These are phyloP conservation scores for Remersonia thermophila DNA, from an alignment of 2,329 filamentous ascomycete genomes.

Conservation along the genomic window DNA sequence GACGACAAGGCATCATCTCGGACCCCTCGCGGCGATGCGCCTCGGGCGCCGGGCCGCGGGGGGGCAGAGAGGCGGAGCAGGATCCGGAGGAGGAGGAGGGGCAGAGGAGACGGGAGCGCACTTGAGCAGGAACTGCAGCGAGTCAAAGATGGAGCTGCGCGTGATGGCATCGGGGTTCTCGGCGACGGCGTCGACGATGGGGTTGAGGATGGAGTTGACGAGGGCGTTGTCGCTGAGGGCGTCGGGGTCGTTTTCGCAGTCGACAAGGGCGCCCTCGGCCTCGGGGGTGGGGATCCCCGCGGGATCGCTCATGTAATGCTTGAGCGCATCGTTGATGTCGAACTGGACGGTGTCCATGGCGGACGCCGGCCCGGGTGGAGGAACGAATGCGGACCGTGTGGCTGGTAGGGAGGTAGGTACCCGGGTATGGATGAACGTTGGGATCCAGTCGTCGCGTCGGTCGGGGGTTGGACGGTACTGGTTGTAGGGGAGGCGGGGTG, in stretches of 20 bases:
- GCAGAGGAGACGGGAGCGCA: slow-evolving; percentile 51
- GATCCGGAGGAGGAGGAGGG: slow-evolving; percentile 13
- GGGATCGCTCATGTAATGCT: slow-evolving; percentile 92
- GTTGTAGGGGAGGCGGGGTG: no score
- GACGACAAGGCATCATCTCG: neutral
- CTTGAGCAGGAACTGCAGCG: slow-evolving; percentile 92
- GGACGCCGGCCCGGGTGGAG: slow-evolving; percentile 18
- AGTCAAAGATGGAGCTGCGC: slow-evolving; percentile 72
- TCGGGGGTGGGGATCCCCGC: slow-evolving; percentile 71
- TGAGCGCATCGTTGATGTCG: slow-evolving; percentile 92
- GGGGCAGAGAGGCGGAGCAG: slow-evolving; percentile 9
- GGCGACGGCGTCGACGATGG: slow-evolving; percentile 83
- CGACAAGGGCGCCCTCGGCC: slow-evolving; percentile 68
- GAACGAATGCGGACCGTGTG: slow-evolving; percentile 3
- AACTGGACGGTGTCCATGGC: slow-evolving; percentile 69
- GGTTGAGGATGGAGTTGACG: slow-evolving; percentile 77
- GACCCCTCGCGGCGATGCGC: no score
- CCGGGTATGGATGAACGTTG: no score
- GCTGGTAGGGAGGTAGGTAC: neutral
- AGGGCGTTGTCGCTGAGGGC: slow-evolving; percentile 58
- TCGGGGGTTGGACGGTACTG: no score
- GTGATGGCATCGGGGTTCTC: slow-evolving; percentile 84
- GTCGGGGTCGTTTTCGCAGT: slow-evolving; percentile 88
- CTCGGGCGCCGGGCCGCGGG: neutral
- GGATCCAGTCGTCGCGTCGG: no score